Base-by-base conservation (phyloP, 2,329 filamentous ascomycete genomes). In the Sporothrix dimorphospora region DNA sequence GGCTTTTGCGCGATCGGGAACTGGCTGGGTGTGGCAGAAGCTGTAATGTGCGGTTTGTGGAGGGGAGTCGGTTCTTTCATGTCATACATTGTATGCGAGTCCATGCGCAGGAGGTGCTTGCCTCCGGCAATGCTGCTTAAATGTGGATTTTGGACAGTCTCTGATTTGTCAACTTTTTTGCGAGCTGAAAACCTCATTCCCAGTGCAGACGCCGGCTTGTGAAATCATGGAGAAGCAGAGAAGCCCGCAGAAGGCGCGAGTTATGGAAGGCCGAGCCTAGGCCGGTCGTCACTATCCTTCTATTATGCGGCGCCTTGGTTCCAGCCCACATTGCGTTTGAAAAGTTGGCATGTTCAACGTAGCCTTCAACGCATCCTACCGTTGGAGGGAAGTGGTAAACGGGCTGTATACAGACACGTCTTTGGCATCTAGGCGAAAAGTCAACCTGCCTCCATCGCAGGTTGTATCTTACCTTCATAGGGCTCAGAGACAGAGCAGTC, bases 121-220 rank as follows among this genome's bases (percentile, higher is more conserved):
- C 42, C 38, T n/a, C 38, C 59, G 42, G 63, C 24, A 34, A 40
- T 47, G n/a, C 21, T 67, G 27, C 27, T 67, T 66, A 34, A 66
- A 66, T 67, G 45, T 49, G 45, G 45, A 14, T 34, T 67, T 51
- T 12, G 9, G 6, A 12, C 24, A 6, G 27, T 9, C 19, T 67
- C 27, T 51, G 65, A 67, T 67, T 67, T 67, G 65, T 67, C 65
- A 67, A 67, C 65, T 30, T 47, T 8, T 24, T 19, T 40, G 5
- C 45, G 27, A n/a, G 27, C 45, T 11, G 45, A 45, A 66, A 21
- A 19, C 12, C 7, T 47, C 42, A 49, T 53, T 53, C 8, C 45
- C 45, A 51, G 24, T 49, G 34, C 47, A 53, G 24, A 53, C n/a
- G 24, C 19, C 53, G 53, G 49, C 45, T 49, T 68, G 42, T 66